These are phyloP conservation scores for Scorias spongiosa DNA, from an alignment of 2,329 filamentous ascomycete species.

Conservation along the genomic window DNA sequence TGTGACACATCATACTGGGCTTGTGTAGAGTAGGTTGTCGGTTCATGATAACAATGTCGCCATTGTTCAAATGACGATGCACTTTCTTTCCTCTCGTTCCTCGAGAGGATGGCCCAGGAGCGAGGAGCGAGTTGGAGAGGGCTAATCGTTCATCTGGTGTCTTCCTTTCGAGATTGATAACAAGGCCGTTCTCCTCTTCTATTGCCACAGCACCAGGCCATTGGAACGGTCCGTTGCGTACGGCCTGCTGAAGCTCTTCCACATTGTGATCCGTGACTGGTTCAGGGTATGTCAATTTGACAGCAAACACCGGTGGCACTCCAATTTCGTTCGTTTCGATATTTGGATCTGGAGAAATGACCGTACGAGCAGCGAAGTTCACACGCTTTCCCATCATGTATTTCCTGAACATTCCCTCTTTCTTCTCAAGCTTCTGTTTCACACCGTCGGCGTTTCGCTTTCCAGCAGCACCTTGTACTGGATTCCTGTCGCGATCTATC, in stretches of 20 bases:
- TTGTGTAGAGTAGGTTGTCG: conserved; percentile 96
- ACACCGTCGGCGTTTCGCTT: conserved; percentile 80
- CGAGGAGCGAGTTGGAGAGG: conserved; percentile 82
- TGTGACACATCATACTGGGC: conserved; percentile 96
- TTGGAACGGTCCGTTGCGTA: conserved; percentile 83
- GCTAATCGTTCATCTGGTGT: conserved; percentile 75
- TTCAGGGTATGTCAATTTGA: conserved; percentile 90
- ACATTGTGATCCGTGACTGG: conserved; percentile 97
- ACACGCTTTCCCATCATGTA: conserved; percentile 99
- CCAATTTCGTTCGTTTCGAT: conserved; percentile 99
- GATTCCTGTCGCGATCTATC: conserved; percentile 78
- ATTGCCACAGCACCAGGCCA: conserved; percentile 93
- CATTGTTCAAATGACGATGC: conserved; percentile 86
- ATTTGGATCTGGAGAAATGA: conserved; percentile 96
- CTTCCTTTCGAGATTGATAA: conserved; percentile 77
- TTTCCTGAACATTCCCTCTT: conserved; percentile 93
- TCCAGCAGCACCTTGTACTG: conserved; percentile 61
- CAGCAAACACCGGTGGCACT: conserved; percentile 93
- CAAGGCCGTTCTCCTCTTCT: conserved; percentile 87
- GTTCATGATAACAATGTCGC: conserved; percentile 97
- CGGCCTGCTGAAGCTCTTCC: conserved; percentile 85
- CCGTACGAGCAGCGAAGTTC: conserved; percentile 92
- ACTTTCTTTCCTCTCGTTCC: conserved; percentile 88
- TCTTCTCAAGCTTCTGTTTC: conserved; percentile 96
- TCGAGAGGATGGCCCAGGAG: conserved; percentile 41